phyloP scores from a whole-genome alignment of 2,329 filamentous ascomycete species.

The Aureobasidium sp. region DNA sequence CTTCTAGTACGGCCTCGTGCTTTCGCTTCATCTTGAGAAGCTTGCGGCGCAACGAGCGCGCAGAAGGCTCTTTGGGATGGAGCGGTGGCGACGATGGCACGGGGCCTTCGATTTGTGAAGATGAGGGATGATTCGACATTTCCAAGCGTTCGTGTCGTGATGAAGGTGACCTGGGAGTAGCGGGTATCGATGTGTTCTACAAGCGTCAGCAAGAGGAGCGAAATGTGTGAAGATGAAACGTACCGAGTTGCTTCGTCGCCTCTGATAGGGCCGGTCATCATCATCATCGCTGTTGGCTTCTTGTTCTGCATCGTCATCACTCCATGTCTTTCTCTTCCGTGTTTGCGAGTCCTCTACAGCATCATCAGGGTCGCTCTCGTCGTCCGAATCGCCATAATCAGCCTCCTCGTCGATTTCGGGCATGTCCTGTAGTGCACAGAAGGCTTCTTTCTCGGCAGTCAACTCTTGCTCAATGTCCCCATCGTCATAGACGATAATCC shows the following conservation, averaged over 20 bases:
- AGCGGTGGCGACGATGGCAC: slow-evolving; percentile 48
- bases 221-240: slow-evolving; percentile 29
- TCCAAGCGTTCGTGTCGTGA: slow-evolving; percentile 18
- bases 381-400: slow-evolving; percentile 53
- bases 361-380: slow-evolving; percentile 49
- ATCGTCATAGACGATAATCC: slow-evolving; percentile 91
- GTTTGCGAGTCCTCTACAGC: slow-evolving; percentile 26
- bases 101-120: slow-evolving; percentile 33
- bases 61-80: slow-evolving; percentile 59
- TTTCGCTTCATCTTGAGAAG: slow-evolving; percentile 69
- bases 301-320: slow-evolving; percentile 26
- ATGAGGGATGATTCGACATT: slow-evolving; percentile 32
- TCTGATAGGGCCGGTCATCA: slow-evolving; percentile 68
- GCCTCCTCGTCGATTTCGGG: slow-evolving; percentile 75
- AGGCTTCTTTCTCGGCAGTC: slow-evolving; percentile 67
- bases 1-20: slow-evolving; percentile 67
- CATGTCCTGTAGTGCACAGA: slow-evolving; percentile 81
- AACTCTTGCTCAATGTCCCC: slow-evolving; percentile 88
- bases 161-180: slow-evolving; percentile 44
- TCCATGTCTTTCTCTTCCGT: slow-evolving; percentile 37
- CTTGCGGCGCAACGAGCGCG: slow-evolving; percentile 63
- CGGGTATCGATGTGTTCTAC: slow-evolving; percentile 59
- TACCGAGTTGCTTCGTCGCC: slow-evolving; percentile 84
- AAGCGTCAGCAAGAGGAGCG: too few species aligned
- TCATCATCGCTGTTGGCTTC: slow-evolving; percentile 48